These are phyloP conservation scores for Mariannaea sp. DNA, from an alignment of 2,329 filamentous ascomycete species.

Conservation along the genomic window DNA sequence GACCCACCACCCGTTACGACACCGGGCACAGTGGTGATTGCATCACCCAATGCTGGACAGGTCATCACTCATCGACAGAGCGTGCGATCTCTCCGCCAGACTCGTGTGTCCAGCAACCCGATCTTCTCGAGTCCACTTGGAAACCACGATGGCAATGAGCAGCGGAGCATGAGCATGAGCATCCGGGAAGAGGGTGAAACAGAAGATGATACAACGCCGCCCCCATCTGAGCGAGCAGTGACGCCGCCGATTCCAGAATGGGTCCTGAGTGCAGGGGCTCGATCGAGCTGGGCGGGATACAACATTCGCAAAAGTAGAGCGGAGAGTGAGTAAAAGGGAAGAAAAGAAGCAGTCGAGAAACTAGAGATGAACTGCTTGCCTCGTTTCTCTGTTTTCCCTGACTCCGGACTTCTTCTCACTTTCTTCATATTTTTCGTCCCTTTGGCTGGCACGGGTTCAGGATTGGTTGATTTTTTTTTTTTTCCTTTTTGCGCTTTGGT, in stretches of 20 bases:
- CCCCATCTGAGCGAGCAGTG: constrained; percentile 51
- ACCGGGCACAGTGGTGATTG: constrained; percentile 72
- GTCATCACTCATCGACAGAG: constrained; percentile 61
- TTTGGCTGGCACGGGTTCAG: constrained; percentile 4
- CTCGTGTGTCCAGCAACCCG: constrained; percentile 61
- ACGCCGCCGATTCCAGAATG: constrained; percentile 67
- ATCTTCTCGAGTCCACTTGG: constrained; percentile 53
- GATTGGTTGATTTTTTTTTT: constrained; percentile 6
- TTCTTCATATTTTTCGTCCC: too few species aligned
- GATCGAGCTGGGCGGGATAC: constrained; percentile 55
- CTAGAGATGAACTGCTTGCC: too few species aligned
- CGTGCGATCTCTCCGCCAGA: constrained; percentile 55
- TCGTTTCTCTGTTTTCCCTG: too few species aligned
- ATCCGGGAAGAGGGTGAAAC: constrained; percentile 34
- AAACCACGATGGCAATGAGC: constrained; percentile 50
- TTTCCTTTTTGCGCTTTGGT: background rate
- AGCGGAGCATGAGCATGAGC: constrained; percentile 35
- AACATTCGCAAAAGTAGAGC: constrained; percentile 43
- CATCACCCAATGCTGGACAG: constrained; percentile 70
- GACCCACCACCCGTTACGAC: constrained; percentile 68
- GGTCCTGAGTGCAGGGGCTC: constrained; percentile 59
- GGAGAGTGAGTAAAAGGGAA: constrained; percentile 20
- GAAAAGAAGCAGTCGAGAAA: constrained; percentile 16
- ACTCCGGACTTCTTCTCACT: too few species aligned
- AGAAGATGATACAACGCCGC: constrained; percentile 26